A percentile compares a stretch with the other conserved stretches of the same genome.
These are phyloP conservation scores for Hanseniaspora gamundiae DNA, from an alignment of 1,139 yeast genomes.

Conservation along the genomic window DNA sequence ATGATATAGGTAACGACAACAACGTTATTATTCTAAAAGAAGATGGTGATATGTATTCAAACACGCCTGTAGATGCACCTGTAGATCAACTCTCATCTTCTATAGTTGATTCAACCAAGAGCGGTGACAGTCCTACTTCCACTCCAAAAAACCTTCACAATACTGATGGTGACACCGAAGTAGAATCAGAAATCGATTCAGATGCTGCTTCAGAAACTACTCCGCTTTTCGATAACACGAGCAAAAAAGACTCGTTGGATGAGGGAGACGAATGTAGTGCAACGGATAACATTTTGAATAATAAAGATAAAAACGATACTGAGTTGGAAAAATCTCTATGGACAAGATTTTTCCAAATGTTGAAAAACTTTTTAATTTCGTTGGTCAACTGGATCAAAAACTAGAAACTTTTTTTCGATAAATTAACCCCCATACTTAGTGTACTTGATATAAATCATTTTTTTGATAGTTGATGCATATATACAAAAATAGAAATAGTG, in stretches of 20 bases:
- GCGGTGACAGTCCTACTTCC: background rate
- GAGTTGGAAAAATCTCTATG: background rate
- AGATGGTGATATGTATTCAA: background rate
- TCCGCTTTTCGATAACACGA: background rate
- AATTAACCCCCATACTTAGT: too few relatives aligned
- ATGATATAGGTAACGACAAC: constrained; percentile 45
- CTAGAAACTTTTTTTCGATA: too few relatives aligned
- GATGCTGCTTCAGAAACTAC: background rate
- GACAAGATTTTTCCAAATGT: background rate
- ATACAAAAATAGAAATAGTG: too few relatives aligned
- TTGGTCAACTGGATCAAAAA: background rate
- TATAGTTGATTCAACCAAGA: background rate
- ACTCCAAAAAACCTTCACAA: background rate
- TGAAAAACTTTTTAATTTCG: background rate
- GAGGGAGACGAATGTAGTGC: too few relatives aligned
- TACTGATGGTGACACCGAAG: background rate
- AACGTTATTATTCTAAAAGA: constrained; percentile 25
- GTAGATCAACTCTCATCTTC: background rate
- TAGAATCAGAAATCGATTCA: background rate
- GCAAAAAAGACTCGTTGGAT: background rate
- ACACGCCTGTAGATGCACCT: too few relatives aligned
- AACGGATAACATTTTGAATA: too few relatives aligned
- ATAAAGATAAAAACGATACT: background rate
- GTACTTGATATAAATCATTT: too few relatives aligned
- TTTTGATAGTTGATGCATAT: too few relatives aligned